Evolutionary conservation across 2,329 filamentous ascomycete genomes (phyloP).

Genomic region (Penicillium sp.): DNA sequence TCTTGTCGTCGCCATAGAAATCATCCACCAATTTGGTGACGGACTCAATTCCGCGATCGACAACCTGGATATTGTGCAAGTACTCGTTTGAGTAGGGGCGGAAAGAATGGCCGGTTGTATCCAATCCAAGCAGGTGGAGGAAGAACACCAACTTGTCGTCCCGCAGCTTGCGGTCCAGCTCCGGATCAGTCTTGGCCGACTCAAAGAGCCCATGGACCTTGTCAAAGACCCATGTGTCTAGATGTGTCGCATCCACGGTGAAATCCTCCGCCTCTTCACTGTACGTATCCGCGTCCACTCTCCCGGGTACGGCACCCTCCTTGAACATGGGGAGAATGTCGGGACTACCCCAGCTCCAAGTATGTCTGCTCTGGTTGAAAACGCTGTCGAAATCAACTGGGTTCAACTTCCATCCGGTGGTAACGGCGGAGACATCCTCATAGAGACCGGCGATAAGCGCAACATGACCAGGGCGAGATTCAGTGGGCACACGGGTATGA

Average conservation of each 20-base stretch:
- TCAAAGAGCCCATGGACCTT: constrained; percentile 84
- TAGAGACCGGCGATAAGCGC: constrained; percentile 95
- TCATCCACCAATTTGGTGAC: constrained; percentile 77
- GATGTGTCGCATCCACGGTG: constrained; percentile 72
- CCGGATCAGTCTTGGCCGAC: constrained; percentile 74
- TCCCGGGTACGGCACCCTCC: constrained; percentile 81
- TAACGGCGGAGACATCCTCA: constrained; percentile 96
- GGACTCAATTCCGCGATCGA: constrained; percentile 86
- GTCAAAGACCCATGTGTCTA: constrained; percentile 96
- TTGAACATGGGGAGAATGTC: constrained; percentile 98
- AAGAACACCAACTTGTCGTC: constrained; percentile 94
- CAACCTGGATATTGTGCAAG: constrained; percentile 88
- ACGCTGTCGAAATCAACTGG: constrained; percentile 98
- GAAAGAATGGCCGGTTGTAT: constrained; percentile 83
- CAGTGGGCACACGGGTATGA: constrained; percentile 93
- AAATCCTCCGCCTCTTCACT: constrained; percentile 86
- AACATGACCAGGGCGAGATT: constrained; percentile 94
- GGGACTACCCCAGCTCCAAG: constrained; percentile 98
- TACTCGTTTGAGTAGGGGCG: constrained; percentile 96
- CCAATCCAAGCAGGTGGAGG: constrained; percentile 85
- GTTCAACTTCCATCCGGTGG: constrained; percentile 97
- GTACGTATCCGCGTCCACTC: constrained; percentile 86
- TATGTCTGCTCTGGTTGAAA: constrained; percentile 94
- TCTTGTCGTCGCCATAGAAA: constrained; percentile 83
- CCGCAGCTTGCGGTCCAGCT: constrained; percentile 69